A percentile compares a stretch with the other conserved stretches of the same genome.
Evolutionary conservation across 139 green algal species (phyloP).

Genomic region (Auxenochlorella pyrenoidosa): DNA sequence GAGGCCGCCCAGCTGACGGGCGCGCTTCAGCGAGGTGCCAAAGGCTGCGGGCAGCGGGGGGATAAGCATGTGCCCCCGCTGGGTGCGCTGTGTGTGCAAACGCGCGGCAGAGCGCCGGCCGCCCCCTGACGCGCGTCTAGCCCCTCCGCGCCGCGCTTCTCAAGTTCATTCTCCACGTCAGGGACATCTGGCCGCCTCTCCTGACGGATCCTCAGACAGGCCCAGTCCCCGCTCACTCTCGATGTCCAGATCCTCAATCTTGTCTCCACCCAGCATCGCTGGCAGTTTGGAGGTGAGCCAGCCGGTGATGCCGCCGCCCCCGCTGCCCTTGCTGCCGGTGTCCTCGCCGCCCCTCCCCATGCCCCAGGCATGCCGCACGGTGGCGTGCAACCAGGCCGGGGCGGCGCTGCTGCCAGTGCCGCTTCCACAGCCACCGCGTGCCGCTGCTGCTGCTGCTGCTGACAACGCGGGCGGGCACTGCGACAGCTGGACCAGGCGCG

Average conservation of each 20-base stretch:
- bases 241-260: slow-evolving; percentile 32
- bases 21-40: slow-evolving; percentile 17
- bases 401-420: not conserved
- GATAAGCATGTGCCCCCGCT: not conserved
- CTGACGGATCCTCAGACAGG: too few species aligned
- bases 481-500: not conserved
- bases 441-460: slow-evolving; percentile 2
- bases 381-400: not conserved
- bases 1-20: slow-evolving; percentile 37
- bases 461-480: not conserved
- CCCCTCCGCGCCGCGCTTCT: too few species aligned
- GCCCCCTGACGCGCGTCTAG: too few species aligned
- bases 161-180: too few species aligned
- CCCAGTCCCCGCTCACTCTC: slow-evolving; percentile 17
- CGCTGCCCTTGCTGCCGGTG: not conserved
- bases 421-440: too few species aligned
- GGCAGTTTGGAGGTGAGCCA: slow-evolving; percentile 36
- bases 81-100: too few species aligned
- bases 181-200: too few species aligned
- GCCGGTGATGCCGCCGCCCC: slow-evolving; percentile 16
- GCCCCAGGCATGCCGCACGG: not conserved
- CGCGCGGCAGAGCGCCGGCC: too few species aligned
- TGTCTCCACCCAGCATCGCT: not conserved
- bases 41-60: slow-evolving; percentile 16
- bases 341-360: too few species aligned